These are phyloP conservation scores for Xylaria intraflava DNA, from an alignment of 495 filamentous ascomycete genomes.

Conservation along the genomic window DNA sequence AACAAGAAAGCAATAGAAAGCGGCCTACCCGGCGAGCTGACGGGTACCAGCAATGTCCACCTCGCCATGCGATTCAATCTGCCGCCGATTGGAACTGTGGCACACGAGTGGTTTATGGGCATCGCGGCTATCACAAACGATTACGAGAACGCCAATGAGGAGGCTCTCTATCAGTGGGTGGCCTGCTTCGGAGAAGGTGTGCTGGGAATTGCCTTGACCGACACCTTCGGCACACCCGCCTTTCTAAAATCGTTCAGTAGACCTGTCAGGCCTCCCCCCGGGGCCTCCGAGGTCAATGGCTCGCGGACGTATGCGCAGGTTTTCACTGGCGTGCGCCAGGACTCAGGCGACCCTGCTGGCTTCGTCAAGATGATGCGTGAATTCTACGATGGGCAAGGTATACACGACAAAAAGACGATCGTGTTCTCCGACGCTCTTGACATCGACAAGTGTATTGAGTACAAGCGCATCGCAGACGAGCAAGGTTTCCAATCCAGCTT, in stretches of 20 bases:
- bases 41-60: slow-evolving; percentile 93
- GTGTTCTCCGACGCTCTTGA: slow-evolving; percentile 97
- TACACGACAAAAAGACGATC: slow-evolving; percentile 78
- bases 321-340: slow-evolving; percentile 85
- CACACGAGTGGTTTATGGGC: slow-evolving; percentile 99
- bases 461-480: slow-evolving; percentile 72
- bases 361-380: slow-evolving; percentile 78
- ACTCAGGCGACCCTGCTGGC: slow-evolving; percentile 80
- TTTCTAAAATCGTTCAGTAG: slow-evolving; percentile 81
- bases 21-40: slow-evolving; percentile 62
- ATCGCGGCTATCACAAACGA: slow-evolving; percentile 86
- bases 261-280: slow-evolving; percentile 34
- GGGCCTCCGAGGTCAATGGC: slow-evolving; percentile 7
- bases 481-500: slow-evolving; percentile 78
- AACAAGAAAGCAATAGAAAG: slow-evolving; percentile 56
- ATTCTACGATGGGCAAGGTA: slow-evolving; percentile 73
- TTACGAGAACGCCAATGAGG: slow-evolving; percentile 76
- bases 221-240: slow-evolving; percentile 90
- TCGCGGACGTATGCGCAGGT: slow-evolving; percentile 70
- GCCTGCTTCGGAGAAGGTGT: slow-evolving; percentile 87
- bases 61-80: slow-evolving; percentile 87
- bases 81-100: slow-evolving; percentile 82
- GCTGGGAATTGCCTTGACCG: slow-evolving; percentile 88
- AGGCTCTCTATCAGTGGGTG: slow-evolving; percentile 79
- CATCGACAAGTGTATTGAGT: slow-evolving; percentile 84